Evolutionary conservation across 2,329 filamentous ascomycete species (phyloP).

Genomic region (Aspergillus clavatus): DNA sequence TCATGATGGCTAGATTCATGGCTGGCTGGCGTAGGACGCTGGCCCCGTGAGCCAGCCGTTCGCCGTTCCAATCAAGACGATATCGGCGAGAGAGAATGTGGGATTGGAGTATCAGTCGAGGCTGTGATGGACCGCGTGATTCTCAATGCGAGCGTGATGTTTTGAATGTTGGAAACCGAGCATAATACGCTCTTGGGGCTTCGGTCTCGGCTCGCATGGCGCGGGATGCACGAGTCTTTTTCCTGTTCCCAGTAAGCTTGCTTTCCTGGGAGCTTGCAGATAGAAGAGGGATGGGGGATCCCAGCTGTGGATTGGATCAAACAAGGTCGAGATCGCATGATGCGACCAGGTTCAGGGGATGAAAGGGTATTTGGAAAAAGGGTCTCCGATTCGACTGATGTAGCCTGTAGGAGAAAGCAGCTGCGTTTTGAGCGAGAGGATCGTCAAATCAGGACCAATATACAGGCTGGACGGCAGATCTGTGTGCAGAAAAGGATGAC

Average conservation of each 20-base stretch:
- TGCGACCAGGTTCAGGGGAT: background rate
- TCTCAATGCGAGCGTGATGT: too few species aligned
- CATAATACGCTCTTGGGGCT: too few species aligned
- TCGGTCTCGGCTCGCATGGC: background rate
- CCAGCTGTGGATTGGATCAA: background rate
- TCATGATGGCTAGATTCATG: too few species aligned
- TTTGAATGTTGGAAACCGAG: too few species aligned
- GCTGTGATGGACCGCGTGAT: too few species aligned
- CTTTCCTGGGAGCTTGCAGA: background rate
- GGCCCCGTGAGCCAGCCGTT: too few species aligned
- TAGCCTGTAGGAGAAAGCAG: background rate
- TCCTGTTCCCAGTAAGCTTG: too few species aligned
- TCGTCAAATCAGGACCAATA: background rate
- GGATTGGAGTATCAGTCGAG: too few species aligned
- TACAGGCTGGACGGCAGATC: background rate
- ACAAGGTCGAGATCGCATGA: background rate
- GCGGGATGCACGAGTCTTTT: too few species aligned
- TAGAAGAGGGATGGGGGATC: background rate
- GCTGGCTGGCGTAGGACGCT: too few species aligned
- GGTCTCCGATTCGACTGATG: background rate
- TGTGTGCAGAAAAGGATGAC: background rate
- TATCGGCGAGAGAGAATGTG: too few species aligned
- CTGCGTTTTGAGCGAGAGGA: background rate
- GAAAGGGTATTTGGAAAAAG: background rate
- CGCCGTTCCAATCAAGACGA: too few species aligned